Base-by-base conservation (phyloP, 495 filamentous ascomycete genomes). In the Usnea hakonensis region DNA sequence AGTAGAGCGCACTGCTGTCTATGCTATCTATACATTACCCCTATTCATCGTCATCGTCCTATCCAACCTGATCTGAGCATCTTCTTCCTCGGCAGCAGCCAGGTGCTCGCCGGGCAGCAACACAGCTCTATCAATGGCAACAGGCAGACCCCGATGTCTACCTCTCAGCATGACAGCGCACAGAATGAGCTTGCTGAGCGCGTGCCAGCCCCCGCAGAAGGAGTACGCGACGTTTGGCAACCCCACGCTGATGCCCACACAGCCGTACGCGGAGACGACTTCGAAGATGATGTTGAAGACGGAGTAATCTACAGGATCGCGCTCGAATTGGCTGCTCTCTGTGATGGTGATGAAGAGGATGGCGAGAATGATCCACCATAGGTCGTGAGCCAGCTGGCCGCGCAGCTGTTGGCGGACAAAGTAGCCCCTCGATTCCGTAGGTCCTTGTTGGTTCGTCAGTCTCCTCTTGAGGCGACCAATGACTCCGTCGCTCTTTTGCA, bases 211-310 rank as follows among this genome's bases (percentile, higher is more conserved):
- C 0, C 91, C 89, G 57, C 80, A 83, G 68, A 95, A 92, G 50
- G 83, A 86, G 66, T 88, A 90, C 13, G 84, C 81, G 46, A 79
- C 76, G 44, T 81, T 78, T 0, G 89, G 87, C 30, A 86, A 73
- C 0, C 91, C 90, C 9, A 91, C 80, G 50, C 80, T 85, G 50
- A 95, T 87, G 5, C 91, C 90, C 7, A 95, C 91, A 68, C 87
- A 90, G n/a, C 88, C 90, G 68, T 95, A 95, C 0, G 83, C 91
- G 16, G 83, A 87, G 2, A 95, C 87, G 26, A 89, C 83, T 67
- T 95, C 91, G 69, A 96, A 96, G 35, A 91, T 78, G 61, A 95
- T 81, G 67, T 93, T 94, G 73, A 95, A 95, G 21, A 90, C 85
- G 55, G 84, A 87, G 75, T 84, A 93, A 2, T 79, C 79, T 21